These are phyloP conservation scores for Ettlia oleoabundans DNA, from an alignment of 139 green algal genomes.

Conservation along the genomic window DNA sequence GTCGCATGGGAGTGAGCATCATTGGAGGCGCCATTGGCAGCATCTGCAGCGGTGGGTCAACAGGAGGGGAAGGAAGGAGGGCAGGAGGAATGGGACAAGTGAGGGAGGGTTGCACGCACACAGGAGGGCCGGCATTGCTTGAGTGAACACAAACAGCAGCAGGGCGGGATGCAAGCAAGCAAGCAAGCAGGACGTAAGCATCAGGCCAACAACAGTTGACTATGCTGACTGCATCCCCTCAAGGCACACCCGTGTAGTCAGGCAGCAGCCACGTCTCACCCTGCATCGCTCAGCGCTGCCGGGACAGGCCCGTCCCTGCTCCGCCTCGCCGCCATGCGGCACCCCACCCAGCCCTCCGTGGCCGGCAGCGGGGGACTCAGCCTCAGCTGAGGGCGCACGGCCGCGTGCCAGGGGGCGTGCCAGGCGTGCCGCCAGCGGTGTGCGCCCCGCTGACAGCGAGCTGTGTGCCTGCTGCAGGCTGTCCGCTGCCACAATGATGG, in stretches of 20 bases:
- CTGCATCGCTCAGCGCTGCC: not conserved
- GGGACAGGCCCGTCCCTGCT: not conserved
- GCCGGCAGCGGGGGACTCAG: slow-evolving; percentile 11
- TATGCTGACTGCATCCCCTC: too few relatives aligned
- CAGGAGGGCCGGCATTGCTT: too few relatives aligned
- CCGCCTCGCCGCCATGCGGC: not conserved
- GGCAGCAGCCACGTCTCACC: not conserved
- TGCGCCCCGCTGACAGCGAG: slow-evolving; percentile 1
- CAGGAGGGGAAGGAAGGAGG: not conserved
- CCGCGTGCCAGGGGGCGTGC: not conserved
- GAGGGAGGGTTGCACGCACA: too few relatives aligned
- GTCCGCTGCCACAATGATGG: slow-evolving; percentile 12
- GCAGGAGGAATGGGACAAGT: not conserved
- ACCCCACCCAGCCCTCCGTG: not conserved
- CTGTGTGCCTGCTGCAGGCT: slow-evolving; percentile 28
- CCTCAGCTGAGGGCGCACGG: slow-evolving; percentile 21
- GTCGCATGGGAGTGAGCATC: slow-evolving; percentile 9
- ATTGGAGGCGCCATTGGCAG: not conserved
- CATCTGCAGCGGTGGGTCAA: too few relatives aligned
- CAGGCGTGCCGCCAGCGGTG: not conserved
- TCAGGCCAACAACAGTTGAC: too few relatives aligned
- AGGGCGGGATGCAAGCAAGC: not conserved
- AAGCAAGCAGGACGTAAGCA: too few relatives aligned
- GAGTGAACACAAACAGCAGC: not conserved
- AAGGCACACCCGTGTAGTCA: too few relatives aligned